Percentiles rank a stretch among this genome's conserved stretches.
Evolutionary conservation across 2,329 filamentous ascomycete genomes (phyloP).

Genomic region (Hymenotorrendiella dingleyae): DNA sequence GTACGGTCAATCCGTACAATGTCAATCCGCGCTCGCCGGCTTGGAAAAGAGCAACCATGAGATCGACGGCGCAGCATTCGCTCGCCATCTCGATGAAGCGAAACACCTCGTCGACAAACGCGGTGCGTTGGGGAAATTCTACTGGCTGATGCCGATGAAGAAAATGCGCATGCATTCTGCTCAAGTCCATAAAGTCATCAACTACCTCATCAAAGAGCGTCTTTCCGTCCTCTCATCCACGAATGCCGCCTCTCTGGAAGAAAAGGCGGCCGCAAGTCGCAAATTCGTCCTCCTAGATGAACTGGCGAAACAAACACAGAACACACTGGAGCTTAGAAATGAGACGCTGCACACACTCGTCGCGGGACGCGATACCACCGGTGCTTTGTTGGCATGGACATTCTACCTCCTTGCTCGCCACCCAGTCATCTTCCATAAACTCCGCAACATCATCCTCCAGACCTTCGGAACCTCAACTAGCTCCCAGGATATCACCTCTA

Average conservation of each 20-base stretch:
- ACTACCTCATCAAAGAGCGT: constrained; percentile 13
- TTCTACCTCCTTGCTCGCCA: background rate
- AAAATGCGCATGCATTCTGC: constrained; percentile 23
- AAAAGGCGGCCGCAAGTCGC: background rate
- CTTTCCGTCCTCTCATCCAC: background rate
- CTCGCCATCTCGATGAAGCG: constrained; percentile 16
- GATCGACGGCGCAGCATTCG: constrained; percentile 18
- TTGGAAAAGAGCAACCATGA: constrained; percentile 13
- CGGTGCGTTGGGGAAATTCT: constrained; percentile 36
- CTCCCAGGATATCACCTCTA: background rate
- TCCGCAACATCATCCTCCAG: background rate
- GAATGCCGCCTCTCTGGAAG: background rate
- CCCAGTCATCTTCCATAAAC: background rate
- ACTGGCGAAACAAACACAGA: background rate
- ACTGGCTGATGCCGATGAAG: constrained; percentile 38
- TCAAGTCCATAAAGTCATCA: constrained; percentile 20
- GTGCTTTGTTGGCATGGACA: background rate
- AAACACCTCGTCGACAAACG: constrained; percentile 34
- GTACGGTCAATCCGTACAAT: constrained; percentile 29
- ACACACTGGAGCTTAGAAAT: background rate
- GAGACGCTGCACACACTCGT: constrained; percentile 1
- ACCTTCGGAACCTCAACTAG: background rate
- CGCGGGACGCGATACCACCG: constrained; percentile 1
- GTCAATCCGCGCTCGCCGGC: constrained; percentile 19
- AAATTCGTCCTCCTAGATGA: constrained; percentile 2